Evolutionary conservation across 2,329 filamentous ascomycete genomes (phyloP).

Genomic region (Trichoderma aggressivum): DNA sequence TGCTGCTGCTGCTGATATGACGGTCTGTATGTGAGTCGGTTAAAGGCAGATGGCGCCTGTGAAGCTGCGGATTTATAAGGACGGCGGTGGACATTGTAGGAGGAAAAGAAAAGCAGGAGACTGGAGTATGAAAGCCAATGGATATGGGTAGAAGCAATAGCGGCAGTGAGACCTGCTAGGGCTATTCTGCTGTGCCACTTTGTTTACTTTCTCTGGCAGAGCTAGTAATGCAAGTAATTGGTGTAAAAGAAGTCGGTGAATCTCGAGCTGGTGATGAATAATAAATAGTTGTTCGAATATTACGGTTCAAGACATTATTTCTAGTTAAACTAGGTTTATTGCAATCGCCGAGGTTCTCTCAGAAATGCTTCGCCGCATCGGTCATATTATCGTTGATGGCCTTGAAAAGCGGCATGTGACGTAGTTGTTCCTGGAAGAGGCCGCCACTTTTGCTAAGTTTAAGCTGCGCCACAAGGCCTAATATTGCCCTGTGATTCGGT

Average conservation of each 20-base stretch:
- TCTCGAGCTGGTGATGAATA: neutral
- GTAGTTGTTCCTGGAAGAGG: slow-evolving; percentile 2
- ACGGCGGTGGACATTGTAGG: neutral
- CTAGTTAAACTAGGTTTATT: neutral
- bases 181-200: neutral
- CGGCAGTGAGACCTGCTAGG: neutral
- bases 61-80: neutral
- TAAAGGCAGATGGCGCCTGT: neutral
- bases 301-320: neutral
- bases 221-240: neutral
- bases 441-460: neutral
- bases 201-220: neutral
- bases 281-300: neutral
- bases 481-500: neutral
- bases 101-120: neutral
- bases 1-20: neutral
- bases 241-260: neutral
- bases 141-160: neutral
- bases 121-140: neutral
- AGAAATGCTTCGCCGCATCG: neutral
- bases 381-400: neutral
- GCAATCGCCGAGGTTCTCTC: neutral
- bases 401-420: slow-evolving; percentile 6
- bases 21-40: neutral
- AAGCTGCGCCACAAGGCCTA: neutral